Evolutionary conservation across 1,139 yeast genomes (phyloP), one percentile per base, ranked within the genome.

Genomic region (Sugiyamaella castrensis): DNA sequence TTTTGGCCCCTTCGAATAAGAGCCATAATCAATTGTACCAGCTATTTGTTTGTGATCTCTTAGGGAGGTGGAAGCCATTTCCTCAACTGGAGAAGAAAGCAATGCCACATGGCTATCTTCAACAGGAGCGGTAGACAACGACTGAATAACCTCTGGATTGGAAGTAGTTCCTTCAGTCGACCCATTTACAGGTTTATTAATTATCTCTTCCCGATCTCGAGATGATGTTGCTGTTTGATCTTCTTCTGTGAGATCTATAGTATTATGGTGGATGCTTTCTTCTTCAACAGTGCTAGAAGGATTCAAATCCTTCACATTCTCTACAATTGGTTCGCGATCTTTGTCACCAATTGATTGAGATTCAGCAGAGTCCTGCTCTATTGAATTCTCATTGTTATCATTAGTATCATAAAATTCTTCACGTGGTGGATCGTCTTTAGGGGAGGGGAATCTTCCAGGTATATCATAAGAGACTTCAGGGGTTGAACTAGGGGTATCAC

Each of bases 1-100:
- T n/a, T 54, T 42, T 9, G 57, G 55, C 9, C 58, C 56, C 16
- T 40, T 41, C 31, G 46, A 49, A 32, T 45, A 51, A 2, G 57
- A 50, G 24, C 51, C 51, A 37, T 51, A 50, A 41, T 48, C 52
- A 13, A 55, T 50, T 0, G 50, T 53, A 7, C 60, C 56, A 4
- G 53, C 49, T 7, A 59, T 56, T 12, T 43, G 29, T 36, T 48
- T 43, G n/a, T 26, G 31, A 29, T 35, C 32, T 27, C 30, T 34
- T 8, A 36, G 30, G 11, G 45, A 34, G 8, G 34, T 39, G 11
- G 39, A n/a, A n/a, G n/a, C n/a, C n/a, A 5, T 19, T 19, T 19
- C 24, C 5, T 19, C 24, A 4, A 19, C 24, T 19, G 5, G 5
- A 19, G 24, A 19, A 19, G 24, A 19, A 4, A 19, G 24, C 5